Evolutionary conservation across 192 early-diverging fungal genomes (phyloP), one percentile per base, ranked within the genome.

Genomic region (Polychytrium aggregatum): DNA sequence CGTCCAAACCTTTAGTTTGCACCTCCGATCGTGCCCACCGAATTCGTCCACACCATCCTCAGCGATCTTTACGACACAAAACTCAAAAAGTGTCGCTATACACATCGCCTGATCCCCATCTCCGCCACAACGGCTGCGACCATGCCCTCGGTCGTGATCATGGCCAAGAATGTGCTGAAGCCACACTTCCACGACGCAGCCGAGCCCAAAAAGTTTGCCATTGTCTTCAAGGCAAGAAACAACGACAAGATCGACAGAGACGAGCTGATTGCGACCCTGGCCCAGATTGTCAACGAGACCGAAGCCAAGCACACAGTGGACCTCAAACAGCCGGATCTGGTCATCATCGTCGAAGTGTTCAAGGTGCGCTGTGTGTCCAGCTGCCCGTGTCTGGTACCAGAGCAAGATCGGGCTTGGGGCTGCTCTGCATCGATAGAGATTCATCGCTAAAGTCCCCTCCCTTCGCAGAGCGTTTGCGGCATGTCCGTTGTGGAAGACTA

Each of bases 301-400:
- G 24, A 42, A 21, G 39, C 20, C n/a, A 28, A 52, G 4, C 66
- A 74, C 38, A 48, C 41, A 2, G 71, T 73, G 0, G 51, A 70
- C 44, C 42, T 66, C 28, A 64, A 46, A 37, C 37, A 53, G 3
- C 62, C 71, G 1, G 59, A 66, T 22, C 14, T 63, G 33, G 47
- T 39, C 17, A 46, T 74, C 24, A 44, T 74, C 14, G 41, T 74
- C 16, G 71, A 74, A 35, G 46, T 68, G 8, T 59, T 70, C 28
- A 70, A 67, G 59, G 59, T 60, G 18, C 17, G 16, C 20, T 46
- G 8, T 38, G 10, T 18, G n/a, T n/a, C n/a, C n/a, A n/a, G n/a
- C n/a, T 18, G 13, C 8, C 10, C 25, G 49, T 40, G 44, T n/a
- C 20, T 26, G 11, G n/a, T 44, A 21, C 0, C n/a, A 18, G 16